phyloP scores from a whole-genome alignment of 805 yeast species.

The Tetrapisispora namnaoensis region DNA sequence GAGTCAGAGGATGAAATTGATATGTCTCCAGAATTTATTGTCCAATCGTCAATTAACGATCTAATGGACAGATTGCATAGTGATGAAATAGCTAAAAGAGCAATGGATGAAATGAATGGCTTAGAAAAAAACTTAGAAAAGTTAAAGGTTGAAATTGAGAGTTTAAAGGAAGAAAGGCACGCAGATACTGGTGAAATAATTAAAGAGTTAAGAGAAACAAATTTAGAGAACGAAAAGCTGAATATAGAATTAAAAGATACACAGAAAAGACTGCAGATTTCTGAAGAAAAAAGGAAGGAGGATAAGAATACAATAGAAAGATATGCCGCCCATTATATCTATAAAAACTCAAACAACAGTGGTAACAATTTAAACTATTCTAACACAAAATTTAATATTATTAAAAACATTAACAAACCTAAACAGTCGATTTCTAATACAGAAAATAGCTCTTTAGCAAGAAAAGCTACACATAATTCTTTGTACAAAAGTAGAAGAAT shows the following conservation, averaged over 20 bases:
- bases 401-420: not conserved
- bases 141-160: slow-evolving; percentile 38
- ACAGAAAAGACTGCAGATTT: slow-evolving; percentile 47
- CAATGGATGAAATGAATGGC: slow-evolving; percentile 52
- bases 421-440: not conserved
- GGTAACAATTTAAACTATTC: slow-evolving; percentile 3
- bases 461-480: not conserved
- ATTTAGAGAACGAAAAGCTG: slow-evolving; percentile 45
- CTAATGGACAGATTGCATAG: slow-evolving; percentile 65
- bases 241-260: slow-evolving; percentile 51
- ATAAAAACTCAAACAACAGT: not conserved
- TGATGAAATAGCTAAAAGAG: slow-evolving; percentile 76
- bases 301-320: slow-evolving; percentile 16
- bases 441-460: not conserved
- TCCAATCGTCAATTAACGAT: slow-evolving; percentile 68
- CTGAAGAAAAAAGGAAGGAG: slow-evolving; percentile 38
- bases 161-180: slow-evolving; percentile 36
- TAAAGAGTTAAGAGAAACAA: slow-evolving; percentile 55
- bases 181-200: slow-evolving; percentile 45
- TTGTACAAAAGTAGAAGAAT: slow-evolving; percentile 17
- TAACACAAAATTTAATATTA: not conserved
- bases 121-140: slow-evolving; percentile 47
- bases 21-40: slow-evolving; percentile 46
- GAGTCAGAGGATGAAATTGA: slow-evolving; percentile 17
- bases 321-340: slow-evolving; percentile 11